Conservation (phyloP, 2,329 filamentous ascomycete genomes). For the Cytospora piceae region DNA sequence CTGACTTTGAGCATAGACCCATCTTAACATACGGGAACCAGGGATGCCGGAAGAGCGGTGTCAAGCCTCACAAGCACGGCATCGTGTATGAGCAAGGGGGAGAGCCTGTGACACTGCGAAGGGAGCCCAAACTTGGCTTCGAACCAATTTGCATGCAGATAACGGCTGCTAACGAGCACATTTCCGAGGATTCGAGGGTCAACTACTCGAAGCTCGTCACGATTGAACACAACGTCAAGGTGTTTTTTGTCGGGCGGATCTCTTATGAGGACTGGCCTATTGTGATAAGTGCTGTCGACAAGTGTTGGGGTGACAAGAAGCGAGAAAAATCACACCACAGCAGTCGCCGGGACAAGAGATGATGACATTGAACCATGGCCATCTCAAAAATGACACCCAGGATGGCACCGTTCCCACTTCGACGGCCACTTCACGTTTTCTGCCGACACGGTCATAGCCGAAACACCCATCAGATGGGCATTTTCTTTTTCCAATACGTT, state of each 20-base stretch:
- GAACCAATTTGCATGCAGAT: slow-evolving; percentile 50
- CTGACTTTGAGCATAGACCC: slow-evolving; percentile 43
- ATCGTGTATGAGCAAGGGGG: slow-evolving; percentile 49
- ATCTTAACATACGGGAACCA: slow-evolving; percentile 59
- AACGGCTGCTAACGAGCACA: slow-evolving; percentile 47
- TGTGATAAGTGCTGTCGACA: slow-evolving; percentile 47
- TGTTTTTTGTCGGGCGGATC: slow-evolving; percentile 61
- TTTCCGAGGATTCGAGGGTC: slow-evolving; percentile 56
- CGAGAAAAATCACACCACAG: slow-evolving; percentile 6
- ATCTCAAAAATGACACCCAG: neutral
- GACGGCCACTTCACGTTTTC: neutral
- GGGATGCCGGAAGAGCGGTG: slow-evolving; percentile 57
- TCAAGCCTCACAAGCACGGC: slow-evolving; percentile 57
- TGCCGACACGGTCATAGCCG: neutral
- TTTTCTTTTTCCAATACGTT: neutral
- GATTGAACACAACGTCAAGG: slow-evolving; percentile 62
- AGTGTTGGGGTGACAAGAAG: slow-evolving; percentile 14
- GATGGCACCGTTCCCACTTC: neutral
- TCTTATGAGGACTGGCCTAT: slow-evolving; percentile 44
- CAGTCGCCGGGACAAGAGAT: neutral
- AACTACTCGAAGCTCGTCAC: slow-evolving; percentile 62
- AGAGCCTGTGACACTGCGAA: slow-evolving; percentile 40
- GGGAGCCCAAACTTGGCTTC: slow-evolving; percentile 55
- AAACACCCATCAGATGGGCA: neutral
- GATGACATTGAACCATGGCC: neutral